A percentile compares a stretch with the other conserved stretches of the same genome.
Conservation (phyloP, 192 early-diverging fungal genomes). For the Podila epigama region DNA sequence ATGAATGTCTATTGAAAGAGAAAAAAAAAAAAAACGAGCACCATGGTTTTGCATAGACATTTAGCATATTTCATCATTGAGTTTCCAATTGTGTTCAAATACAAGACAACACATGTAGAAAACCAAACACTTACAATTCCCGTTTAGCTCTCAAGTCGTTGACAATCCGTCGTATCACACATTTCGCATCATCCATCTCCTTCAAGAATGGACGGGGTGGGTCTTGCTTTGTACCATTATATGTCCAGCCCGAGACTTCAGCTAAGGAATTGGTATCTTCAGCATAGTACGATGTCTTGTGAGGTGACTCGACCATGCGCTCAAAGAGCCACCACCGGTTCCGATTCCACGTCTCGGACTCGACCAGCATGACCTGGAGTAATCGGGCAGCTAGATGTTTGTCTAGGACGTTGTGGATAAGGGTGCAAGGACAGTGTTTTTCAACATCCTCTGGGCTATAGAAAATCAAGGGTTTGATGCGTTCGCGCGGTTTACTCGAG, state of each 20-base stretch:
- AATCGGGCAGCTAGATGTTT: slow-evolving; percentile 41
- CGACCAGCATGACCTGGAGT: slow-evolving; percentile 34
- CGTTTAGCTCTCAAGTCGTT: slow-evolving; percentile 38
- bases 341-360: slow-evolving; percentile 45
- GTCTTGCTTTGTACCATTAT: slow-evolving; percentile 31
- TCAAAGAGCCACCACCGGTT: slow-evolving; percentile 54
- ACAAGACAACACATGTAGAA: not conserved
- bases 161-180: slow-evolving; percentile 35
- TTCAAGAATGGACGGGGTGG: slow-evolving; percentile 26
- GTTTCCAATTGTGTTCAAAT: no score
- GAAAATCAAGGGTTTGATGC: slow-evolving; percentile 30
- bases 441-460: slow-evolving; percentile 42
- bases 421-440: slow-evolving; percentile 37
- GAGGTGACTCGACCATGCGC: slow-evolving; percentile 45
- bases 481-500: not conserved
- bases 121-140: slow-evolving; percentile 14
- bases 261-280: slow-evolving; percentile 23
- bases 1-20: slow-evolving; percentile 27
- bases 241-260: slow-evolving; percentile 35
- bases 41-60: not conserved
- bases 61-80: not conserved
- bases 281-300: slow-evolving; percentile 43
- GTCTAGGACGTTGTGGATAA: slow-evolving; percentile 38
- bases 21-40: not conserved
- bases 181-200: slow-evolving; percentile 50